These are phyloP conservation scores for Colletotrichum tamarilloi DNA, from an alignment of 2,329 filamentous ascomycete species.

Conservation along the genomic window DNA sequence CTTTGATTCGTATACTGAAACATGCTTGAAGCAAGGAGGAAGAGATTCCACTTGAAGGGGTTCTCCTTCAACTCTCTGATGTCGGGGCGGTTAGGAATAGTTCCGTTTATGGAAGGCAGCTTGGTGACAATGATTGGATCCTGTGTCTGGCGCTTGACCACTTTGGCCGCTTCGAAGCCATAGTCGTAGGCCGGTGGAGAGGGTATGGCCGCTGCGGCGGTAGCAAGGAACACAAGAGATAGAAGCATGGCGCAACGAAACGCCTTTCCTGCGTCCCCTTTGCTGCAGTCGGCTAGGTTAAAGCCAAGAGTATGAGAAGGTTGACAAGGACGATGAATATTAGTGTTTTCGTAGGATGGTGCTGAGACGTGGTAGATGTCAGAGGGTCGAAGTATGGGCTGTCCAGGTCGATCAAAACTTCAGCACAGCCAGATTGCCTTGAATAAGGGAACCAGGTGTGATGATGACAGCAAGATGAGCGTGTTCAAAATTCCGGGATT, in stretches of 20 bases:
- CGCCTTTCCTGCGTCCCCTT: conserved; percentile 5
- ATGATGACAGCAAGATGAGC: not conserved
- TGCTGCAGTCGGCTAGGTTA: not conserved
- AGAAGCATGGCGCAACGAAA: not conserved
- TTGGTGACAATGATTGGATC: conserved; percentile 55
- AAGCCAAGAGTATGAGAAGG: not conserved
- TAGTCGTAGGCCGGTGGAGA: conserved; percentile 56
- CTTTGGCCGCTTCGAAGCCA: conserved; percentile 55
- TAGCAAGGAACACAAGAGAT: conserved; percentile 9
- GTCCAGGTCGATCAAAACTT: not conserved
- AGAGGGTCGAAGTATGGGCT: not conserved
- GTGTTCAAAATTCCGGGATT: not conserved
- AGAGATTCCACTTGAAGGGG: conserved; percentile 78
- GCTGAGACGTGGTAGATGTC: not conserved
- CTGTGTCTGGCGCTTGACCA: conserved; percentile 53
- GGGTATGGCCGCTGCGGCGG: not conserved
- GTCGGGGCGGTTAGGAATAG: conserved; percentile 67
- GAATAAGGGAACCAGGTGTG: not conserved
- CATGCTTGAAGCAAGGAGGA: conserved; percentile 78
- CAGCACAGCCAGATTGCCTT: not conserved
- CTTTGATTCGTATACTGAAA: conserved; percentile 76
- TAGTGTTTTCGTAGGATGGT: not conserved
- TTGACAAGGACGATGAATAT: not conserved
- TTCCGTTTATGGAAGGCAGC: conserved; percentile 53
- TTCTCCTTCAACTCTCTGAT: conserved; percentile 74